phyloP scores from a whole-genome alignment of 169 alveolate genomes.

The Blepharisma undulans region DNA sequence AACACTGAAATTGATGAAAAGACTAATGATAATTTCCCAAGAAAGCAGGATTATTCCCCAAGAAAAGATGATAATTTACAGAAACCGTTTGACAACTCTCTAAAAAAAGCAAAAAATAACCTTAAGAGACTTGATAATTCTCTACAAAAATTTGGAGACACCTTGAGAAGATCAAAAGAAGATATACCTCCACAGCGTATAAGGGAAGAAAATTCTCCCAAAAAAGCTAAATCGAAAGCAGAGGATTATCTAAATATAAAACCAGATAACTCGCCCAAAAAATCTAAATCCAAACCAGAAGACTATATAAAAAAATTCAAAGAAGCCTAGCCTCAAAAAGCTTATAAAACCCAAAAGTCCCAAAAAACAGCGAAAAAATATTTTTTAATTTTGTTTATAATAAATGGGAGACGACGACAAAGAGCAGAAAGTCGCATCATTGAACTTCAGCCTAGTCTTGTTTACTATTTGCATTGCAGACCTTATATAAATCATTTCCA shows the following conservation, averaged over 20 bases:
- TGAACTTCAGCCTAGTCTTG: conserved; percentile 40
- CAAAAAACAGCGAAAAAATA: not conserved
- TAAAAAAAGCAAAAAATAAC: no score
- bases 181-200: not conserved
- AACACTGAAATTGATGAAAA: not conserved
- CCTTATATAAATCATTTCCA: conserved; percentile 14
- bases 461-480: conserved; percentile 17
- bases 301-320: not conserved
- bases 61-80: not conserved
- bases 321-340: not conserved
- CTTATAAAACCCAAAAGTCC: not conserved
- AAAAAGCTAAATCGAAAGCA: not conserved
- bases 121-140: not conserved
- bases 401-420: conserved; percentile 18
- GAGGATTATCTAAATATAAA: not conserved
- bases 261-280: not conserved
- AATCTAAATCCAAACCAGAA: not conserved
- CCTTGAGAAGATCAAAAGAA: not conserved
- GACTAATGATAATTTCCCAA: not conserved
- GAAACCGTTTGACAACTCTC: not conserved
- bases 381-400: not conserved
- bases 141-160: not conserved
- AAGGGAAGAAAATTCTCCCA: not conserved
- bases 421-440: conserved; percentile 27
- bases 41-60: not conserved